Conservation (phyloP, 805 yeast genomes). For the Kazachstania psychrophila region DNA sequence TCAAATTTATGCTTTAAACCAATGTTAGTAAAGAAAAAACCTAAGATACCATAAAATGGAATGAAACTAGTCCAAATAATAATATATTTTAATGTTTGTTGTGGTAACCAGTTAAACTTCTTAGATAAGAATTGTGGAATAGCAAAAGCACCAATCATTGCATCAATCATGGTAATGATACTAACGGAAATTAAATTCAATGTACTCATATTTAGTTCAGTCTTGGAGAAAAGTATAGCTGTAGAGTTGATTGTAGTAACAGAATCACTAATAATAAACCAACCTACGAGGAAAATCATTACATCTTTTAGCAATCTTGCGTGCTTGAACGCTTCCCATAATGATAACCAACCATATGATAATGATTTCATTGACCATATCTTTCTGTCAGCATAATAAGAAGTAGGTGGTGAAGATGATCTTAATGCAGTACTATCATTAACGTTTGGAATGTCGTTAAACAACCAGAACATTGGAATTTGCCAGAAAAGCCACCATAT, state of each 20-base stretch:
- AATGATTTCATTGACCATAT: slow-evolving; percentile 14
- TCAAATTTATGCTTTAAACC: slow-evolving; percentile 60
- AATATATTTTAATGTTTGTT: slow-evolving; percentile 41
- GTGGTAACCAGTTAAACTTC: slow-evolving; percentile 35
- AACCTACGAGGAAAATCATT: slow-evolving; percentile 53
- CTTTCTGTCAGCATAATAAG: neutral
- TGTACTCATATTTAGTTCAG: slow-evolving; percentile 61
- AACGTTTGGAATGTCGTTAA: slow-evolving; percentile 24
- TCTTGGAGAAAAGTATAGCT: slow-evolving; percentile 65
- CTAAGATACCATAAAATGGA: slow-evolving; percentile 63
- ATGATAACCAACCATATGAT: slow-evolving; percentile 53
- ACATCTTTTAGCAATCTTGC: slow-evolving; percentile 57
- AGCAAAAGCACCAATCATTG: slow-evolving; percentile 54
- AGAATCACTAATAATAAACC: slow-evolving; percentile 73
- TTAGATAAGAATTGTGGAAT: slow-evolving; percentile 40
- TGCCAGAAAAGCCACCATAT: slow-evolving; percentile 73
- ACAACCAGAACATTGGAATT: slow-evolving; percentile 43
- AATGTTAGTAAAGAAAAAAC: slow-evolving; percentile 44
- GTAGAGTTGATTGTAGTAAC: slow-evolving; percentile 72
- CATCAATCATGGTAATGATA: slow-evolving; percentile 54
- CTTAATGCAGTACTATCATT: neutral
- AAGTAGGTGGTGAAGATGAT: neutral
- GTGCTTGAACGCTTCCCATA: slow-evolving; percentile 46
- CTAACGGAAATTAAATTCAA: slow-evolving; percentile 57
- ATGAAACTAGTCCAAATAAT: slow-evolving; percentile 55